Conservation (phyloP, 1,284 basidiomycete species). For the Ceratobasidium theobromae region DNA sequence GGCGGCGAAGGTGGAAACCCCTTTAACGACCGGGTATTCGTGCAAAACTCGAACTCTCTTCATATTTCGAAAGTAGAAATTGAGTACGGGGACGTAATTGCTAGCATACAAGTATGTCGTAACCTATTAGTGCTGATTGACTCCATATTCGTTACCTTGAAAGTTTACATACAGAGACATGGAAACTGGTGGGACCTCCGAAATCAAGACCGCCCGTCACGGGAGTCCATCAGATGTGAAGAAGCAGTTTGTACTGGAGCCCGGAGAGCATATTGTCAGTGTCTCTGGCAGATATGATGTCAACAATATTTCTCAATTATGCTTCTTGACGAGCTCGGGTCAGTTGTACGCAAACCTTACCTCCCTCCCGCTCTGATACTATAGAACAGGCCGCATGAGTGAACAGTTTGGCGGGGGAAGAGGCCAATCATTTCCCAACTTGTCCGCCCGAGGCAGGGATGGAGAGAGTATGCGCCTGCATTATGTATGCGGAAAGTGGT, state of each 20-base stretch:
- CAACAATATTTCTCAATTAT: neutral
- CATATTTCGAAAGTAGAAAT: neutral
- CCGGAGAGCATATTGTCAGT: slow-evolving; percentile 7
- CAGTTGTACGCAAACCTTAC: neutral
- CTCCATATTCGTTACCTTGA: too few species aligned
- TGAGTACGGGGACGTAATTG: neutral
- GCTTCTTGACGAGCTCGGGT: slow-evolving; percentile 4
- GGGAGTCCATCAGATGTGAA: neutral
- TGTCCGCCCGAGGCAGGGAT: neutral
- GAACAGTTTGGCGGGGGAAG: neutral
- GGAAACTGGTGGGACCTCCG: neutral
- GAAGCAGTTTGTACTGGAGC: neutral
- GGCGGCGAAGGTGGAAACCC: neutral
- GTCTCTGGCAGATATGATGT: neutral
- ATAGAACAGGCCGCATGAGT: neutral
- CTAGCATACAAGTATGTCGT: neutral
- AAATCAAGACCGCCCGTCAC: neutral
- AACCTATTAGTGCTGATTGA: neutral
- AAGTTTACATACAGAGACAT: neutral
- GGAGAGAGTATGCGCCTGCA: neutral
- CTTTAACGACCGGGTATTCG: slow-evolving; percentile 2
- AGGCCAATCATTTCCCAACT: neutral
- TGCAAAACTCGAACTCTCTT: neutral
- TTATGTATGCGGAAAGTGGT: slow-evolving; percentile 1
- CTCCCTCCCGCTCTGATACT: neutral